phyloP scores from a whole-genome alignment of 2,329 filamentous ascomycete genomes.

The Clonostachys byssicola region DNA sequence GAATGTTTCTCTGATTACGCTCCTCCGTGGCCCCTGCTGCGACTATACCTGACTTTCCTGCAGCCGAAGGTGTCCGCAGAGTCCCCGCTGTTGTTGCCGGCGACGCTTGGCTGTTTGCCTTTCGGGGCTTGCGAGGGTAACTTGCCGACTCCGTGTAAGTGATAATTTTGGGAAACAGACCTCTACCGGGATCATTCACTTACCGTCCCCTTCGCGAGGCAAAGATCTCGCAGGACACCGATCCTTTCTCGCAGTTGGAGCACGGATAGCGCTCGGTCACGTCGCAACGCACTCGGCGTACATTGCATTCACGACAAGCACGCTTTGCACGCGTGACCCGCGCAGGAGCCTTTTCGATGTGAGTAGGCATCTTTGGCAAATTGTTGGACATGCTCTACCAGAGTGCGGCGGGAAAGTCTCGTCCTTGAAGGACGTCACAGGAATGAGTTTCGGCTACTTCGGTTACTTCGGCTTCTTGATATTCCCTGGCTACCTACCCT shows the following conservation, averaged over 20 bases:
- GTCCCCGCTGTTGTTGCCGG: not conserved
- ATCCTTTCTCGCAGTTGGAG: slow-evolving; percentile 18
- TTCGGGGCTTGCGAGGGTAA: not conserved
- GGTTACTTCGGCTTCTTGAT: too few species aligned
- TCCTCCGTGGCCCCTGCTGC: not conserved
- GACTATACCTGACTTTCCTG: not conserved
- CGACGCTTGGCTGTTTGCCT: not conserved
- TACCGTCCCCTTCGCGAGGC: slow-evolving; percentile 25
- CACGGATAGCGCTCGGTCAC: slow-evolving; percentile 25
- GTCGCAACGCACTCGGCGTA: slow-evolving; percentile 25
- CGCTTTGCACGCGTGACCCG: slow-evolving; percentile 19
- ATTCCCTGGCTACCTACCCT: too few species aligned
- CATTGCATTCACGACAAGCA: slow-evolving; percentile 26
- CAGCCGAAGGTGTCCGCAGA: not conserved
- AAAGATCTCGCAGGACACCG: slow-evolving; percentile 20
- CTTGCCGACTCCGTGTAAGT: not conserved
- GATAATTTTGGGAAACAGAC: too few species aligned
- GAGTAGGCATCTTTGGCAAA: too few species aligned
- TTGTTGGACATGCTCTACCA: too few species aligned
- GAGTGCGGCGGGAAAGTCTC: too few species aligned
- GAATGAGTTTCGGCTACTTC: too few species aligned
- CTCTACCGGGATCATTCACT: slow-evolving; percentile 1
- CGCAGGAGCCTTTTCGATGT: too few species aligned
- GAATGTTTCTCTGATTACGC: not conserved
- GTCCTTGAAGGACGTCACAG: too few species aligned